Evolutionary conservation across 2,329 filamentous ascomycete genomes (phyloP), one percentile per base, ranked within the genome.

Genomic region (Acarospora socialis): DNA sequence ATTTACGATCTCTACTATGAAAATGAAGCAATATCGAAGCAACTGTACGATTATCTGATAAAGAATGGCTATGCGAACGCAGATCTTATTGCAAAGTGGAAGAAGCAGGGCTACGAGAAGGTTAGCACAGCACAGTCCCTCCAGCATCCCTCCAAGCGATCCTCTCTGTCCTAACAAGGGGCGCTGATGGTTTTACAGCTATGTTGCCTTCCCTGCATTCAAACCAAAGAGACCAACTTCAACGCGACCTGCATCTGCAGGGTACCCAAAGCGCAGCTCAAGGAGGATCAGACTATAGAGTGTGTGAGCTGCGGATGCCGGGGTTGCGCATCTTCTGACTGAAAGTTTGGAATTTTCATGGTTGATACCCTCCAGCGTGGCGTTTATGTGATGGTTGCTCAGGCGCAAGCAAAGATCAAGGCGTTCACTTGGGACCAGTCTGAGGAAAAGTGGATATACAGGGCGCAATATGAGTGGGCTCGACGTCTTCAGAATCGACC

Each of bases 191-290:
- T 28, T 5, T 13, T 33, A 20, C 49, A 90, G 81, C 62, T 98
- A 25, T 98, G 90, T 59, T 98, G 90, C 55, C 65, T 94, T 34
- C 74, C 86, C 40, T 98, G 90, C 57, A 87, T 98, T 35, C 90
- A 98, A 59, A 94, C 90, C n/a, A 95, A 95, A 58, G 90, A 98
- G 65, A 98, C 90, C 18, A 98, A 98, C 57, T 98, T 95, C 64
- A 90, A 87, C 56, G 81, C 82, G 42, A 98, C 87, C 1, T 98
- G 90, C 54, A 90, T 98, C 49, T 98, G 90, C 56, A 81, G 90
- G 31, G 87, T 98, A 30, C 90, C 90, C 2, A 78, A 80, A 51
- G 77, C 82, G 19, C 73, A 92, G 54, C 60, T 98, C 51, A 93
- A 93, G 57, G 84, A 92, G 48, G 77, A 83, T 24, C 80, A 90